Evolutionary conservation across 176 grass and related monocot species (phyloP), one percentile per base, ranked within the genome.

Genomic region (Tillandsia fasciculata): DNA sequence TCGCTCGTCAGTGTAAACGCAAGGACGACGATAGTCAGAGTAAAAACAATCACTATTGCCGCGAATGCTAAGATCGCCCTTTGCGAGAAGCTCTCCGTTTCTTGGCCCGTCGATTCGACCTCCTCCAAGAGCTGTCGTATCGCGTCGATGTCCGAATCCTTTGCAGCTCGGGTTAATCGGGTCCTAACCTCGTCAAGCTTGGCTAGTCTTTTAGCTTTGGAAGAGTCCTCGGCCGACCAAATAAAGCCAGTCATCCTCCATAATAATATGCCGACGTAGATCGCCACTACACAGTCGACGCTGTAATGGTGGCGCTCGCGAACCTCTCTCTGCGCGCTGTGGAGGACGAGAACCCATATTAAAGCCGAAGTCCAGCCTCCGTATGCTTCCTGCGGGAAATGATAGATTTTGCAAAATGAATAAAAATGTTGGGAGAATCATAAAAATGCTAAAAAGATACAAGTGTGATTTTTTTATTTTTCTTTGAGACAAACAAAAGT

Each of bases 251-350:
- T 92, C 77, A 91, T 78, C 70, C 86, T 87, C 89, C 93, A 97
- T 53, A 92, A 57, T 9, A 97, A 76, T 66, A 97, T 74, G 63
- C 93, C 86, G 0, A 92, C 79, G 8, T 97, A 97, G 71, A 97
- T 90, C n/a, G 93, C 93, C 6, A 83, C 89, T 5, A 97, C 27
- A 22, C 89, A 97, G 74, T 97, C 93, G 3, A 90, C 86, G 0
- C 68, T 78, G 70, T 92, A 97, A 58, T 97, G 93, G 52, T 97
- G 82, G 2, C 86, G 87, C 28, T 97, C 89, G 0, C 89, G 81
- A 65, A 87, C 76, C 69, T 97, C 93, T 79, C 89, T 92, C 52
- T 92, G 93, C 0, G 89, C 93, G 20, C 93, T 90, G 49, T 97
- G 93, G 9, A 92, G 22, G 58, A 92, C 93, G 0, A 92, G 84